Percentiles rank a stretch among this genome's conserved stretches.
Evolutionary conservation across 2,329 filamentous ascomycete species (phyloP).

Genomic region (Fonsecaea pugnacius): DNA sequence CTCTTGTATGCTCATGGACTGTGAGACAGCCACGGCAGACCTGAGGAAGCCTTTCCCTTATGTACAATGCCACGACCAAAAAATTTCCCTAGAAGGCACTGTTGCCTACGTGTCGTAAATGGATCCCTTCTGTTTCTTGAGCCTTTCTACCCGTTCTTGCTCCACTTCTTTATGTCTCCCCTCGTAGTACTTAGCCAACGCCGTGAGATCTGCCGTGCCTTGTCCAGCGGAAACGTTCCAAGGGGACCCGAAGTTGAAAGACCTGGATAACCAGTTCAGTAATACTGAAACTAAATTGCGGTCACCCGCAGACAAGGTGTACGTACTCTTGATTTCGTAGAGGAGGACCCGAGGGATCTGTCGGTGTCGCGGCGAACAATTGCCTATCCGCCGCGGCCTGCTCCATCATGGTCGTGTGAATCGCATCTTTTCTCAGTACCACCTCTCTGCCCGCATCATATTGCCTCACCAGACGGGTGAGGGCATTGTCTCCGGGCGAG

Average conservation of each 20-base stretch:
- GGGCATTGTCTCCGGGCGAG: slow-evolving; percentile 31
- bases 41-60: slow-evolving; percentile 16
- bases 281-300: neutral
- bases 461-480: slow-evolving; percentile 29
- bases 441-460: slow-evolving; percentile 51
- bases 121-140: slow-evolving; percentile 50
- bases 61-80: slow-evolving; percentile 25
- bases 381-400: slow-evolving; percentile 66
- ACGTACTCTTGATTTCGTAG: slow-evolving; percentile 67
- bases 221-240: slow-evolving; percentile 68
- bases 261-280: slow-evolving; percentile 47
- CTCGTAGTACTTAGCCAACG: slow-evolving; percentile 66
- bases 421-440: slow-evolving; percentile 61
- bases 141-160: slow-evolving; percentile 56
- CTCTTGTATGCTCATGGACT: neutral
- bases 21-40: neutral
- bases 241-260: slow-evolving; percentile 66
- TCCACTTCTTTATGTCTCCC: slow-evolving; percentile 61
- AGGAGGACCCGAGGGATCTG: slow-evolving; percentile 52
- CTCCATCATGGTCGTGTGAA: slow-evolving; percentile 66
- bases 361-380: slow-evolving; percentile 58
- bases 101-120: slow-evolving; percentile 47
- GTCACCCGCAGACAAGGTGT: slow-evolving; percentile 11
- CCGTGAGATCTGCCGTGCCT: slow-evolving; percentile 60
- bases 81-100: neutral